Percentiles rank a stretch among this genome's conserved stretches.
phyloP scores from a whole-genome alignment of 2,329 filamentous ascomycete species.

The Ophiostoma ulmi region DNA sequence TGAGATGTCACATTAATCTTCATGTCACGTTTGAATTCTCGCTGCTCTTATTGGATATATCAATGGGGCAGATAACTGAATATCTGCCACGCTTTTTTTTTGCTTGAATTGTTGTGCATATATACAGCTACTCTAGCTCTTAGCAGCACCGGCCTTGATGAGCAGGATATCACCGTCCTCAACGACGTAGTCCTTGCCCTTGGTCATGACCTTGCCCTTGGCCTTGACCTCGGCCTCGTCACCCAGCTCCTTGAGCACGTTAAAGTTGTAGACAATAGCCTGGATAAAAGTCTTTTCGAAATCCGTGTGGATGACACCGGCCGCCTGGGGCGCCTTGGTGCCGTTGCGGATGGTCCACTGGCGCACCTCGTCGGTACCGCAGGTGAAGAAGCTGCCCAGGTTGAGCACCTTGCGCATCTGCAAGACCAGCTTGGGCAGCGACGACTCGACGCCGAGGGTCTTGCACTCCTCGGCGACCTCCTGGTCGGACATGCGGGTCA shows the following conservation, averaged over 20 bases:
- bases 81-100: not conserved
- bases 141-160: conserved; percentile 84
- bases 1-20: no score
- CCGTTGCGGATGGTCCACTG: conserved; percentile 97
- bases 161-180: conserved; percentile 78
- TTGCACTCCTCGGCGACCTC: conserved; percentile 84
- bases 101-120: not conserved
- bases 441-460: conserved; percentile 77
- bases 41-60: not conserved
- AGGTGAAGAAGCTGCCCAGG: conserved; percentile 95
- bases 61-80: not conserved
- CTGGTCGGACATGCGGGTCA: conserved; percentile 74
- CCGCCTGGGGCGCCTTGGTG: conserved; percentile 95
- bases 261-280: conserved; percentile 88
- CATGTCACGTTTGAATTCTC: no score
- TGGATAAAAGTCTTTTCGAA: conserved; percentile 99
- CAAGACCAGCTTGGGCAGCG: conserved; percentile 82
- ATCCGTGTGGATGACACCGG: conserved; percentile 95
- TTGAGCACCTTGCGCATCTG: conserved; percentile 91
- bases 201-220: conserved; percentile 95
- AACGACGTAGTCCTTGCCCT: conserved; percentile 94
- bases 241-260: conserved; percentile 72
- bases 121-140: conserved; percentile 46
- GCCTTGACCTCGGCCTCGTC: conserved; percentile 81
- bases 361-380: conserved; percentile 88